These are phyloP conservation scores for Yamadazyma atlantica DNA, from an alignment of 1,139 yeast genomes.

Conservation along the genomic window DNA sequence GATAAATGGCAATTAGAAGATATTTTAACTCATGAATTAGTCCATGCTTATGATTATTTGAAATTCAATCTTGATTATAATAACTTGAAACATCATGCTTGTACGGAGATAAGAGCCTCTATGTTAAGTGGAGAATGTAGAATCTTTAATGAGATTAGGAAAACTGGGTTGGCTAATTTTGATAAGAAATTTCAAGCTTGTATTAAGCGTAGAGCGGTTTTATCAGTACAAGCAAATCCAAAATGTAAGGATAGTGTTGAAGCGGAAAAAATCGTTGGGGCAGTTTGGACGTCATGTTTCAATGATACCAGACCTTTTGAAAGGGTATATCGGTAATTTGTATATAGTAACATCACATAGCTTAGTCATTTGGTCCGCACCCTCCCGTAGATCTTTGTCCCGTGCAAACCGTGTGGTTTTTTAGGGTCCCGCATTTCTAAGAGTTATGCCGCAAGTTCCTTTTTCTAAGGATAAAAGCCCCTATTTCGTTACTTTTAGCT, in stretches of 20 bases:
- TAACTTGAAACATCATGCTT: constrained; percentile 89
- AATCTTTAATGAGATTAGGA: constrained; percentile 77
- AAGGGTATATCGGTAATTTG: constrained; percentile 63
- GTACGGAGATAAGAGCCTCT: constrained; percentile 94
- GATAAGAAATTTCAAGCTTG: constrained; percentile 88
- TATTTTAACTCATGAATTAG: constrained; percentile 85
- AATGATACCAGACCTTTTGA: constrained; percentile 96
- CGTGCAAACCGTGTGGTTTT: no score
- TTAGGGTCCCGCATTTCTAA: no score
- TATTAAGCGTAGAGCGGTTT: constrained; percentile 80
- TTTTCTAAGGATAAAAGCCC: no score
- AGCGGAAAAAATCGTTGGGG: constrained; percentile 77
- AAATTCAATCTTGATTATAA: constrained; percentile 84
- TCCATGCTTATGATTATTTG: constrained; percentile 90
- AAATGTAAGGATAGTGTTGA: constrained; percentile 67
- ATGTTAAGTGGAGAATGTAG: constrained; percentile 95
- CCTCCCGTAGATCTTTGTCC: no score
- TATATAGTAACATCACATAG: neutral
- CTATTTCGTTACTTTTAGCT: no score
- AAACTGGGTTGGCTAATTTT: constrained; percentile 60
- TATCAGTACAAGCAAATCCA: constrained; percentile 87
- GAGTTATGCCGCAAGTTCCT: neutral
- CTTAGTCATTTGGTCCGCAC: no score
- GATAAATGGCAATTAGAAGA: constrained; percentile 87
- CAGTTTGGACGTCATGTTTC: constrained; percentile 92